Percentiles rank a stretch among this genome's conserved stretches.
Conservation (phyloP, 805 yeast genomes). For the Jamesozyma piceae region DNA sequence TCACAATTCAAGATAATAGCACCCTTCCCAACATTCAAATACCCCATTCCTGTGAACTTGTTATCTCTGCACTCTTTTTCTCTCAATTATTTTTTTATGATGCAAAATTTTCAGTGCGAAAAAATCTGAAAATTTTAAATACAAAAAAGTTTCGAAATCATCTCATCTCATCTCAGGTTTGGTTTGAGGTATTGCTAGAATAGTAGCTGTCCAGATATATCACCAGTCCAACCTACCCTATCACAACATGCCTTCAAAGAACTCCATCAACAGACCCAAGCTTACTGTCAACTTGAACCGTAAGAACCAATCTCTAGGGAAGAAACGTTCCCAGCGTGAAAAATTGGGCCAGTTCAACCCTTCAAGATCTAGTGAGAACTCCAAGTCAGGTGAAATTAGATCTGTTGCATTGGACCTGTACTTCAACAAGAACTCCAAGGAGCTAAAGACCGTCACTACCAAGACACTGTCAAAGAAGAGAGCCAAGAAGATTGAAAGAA, state of each 20-base stretch:
- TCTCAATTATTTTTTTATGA: no score
- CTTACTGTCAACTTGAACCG: constrained; percentile 42
- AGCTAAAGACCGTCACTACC: constrained; percentile 35
- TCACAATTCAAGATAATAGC: no score
- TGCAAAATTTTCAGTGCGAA: no score
- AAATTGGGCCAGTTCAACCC: constrained; percentile 34
- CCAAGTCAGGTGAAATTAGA: constrained; percentile 34
- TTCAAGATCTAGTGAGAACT: constrained; percentile 38
- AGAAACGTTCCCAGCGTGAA: constrained; percentile 47
- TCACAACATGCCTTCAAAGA: constrained; percentile 63
- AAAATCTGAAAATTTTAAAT: no score
- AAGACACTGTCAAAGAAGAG: constrained; percentile 66
- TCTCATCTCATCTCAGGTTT: no score
- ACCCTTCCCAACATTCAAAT: no score
- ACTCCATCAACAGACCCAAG: constrained; percentile 74
- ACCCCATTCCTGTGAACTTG: no score
- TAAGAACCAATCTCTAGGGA: constrained; percentile 42
- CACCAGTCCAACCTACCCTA: neutral
- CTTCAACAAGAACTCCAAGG: constrained; percentile 14
- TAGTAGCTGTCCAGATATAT: no score
- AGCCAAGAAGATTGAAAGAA: constrained; percentile 70
- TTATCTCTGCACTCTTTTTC: no score
- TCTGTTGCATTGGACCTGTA: constrained; percentile 37
- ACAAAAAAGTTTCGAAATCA: no score
- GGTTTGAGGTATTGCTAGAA: no score